Percentiles rank a stretch among this genome's conserved stretches.
Conservation (phyloP, 1,284 basidiomycete genomes). For the Spongispora temasekensis region DNA sequence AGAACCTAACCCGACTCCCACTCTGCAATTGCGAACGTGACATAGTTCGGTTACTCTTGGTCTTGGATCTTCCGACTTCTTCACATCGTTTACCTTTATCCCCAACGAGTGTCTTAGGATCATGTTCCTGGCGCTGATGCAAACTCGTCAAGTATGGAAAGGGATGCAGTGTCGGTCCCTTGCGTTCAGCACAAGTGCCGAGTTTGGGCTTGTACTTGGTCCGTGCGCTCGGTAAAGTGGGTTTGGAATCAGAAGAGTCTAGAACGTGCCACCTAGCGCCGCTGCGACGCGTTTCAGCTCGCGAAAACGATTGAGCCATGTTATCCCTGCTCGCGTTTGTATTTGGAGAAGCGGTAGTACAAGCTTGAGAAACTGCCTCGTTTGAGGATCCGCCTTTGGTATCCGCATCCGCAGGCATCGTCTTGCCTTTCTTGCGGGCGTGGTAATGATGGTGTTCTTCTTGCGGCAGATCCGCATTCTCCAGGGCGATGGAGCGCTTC, state of each 20-base stretch:
- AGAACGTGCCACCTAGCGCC: not conserved
- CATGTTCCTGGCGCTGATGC: slow-evolving; percentile 11
- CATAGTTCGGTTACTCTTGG: slow-evolving; percentile 6
- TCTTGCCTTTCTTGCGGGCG: slow-evolving; percentile 35
- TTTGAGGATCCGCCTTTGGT: slow-evolving; percentile 20
- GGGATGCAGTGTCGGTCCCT: slow-evolving; percentile 16
- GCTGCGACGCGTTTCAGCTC: slow-evolving; percentile 11
- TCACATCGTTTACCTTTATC: slow-evolving; percentile 10
- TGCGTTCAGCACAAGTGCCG: slow-evolving; percentile 11
- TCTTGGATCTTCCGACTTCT: not conserved
- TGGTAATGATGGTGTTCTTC: slow-evolving; percentile 11
- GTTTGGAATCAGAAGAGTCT: slow-evolving; percentile 3
- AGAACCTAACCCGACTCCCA: not conserved
- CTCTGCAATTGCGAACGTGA: not conserved
- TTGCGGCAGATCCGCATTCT: slow-evolving; percentile 17
- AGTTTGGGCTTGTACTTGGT: slow-evolving; percentile 32
- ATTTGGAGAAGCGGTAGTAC: too few species aligned
- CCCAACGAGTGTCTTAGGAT: slow-evolving; percentile 3
- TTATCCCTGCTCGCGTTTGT: not conserved
- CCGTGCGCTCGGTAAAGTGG: slow-evolving; percentile 26
- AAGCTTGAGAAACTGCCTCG: slow-evolving; percentile 15
- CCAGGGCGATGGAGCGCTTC: slow-evolving; percentile 33
- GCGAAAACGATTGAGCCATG: slow-evolving; percentile 4
- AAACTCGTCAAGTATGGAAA: slow-evolving; percentile 22
- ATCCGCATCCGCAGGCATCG: slow-evolving; percentile 6